Evolutionary conservation across 768 basidiomycete species (phyloP).

Genomic region (Amanita subjunquillea): DNA sequence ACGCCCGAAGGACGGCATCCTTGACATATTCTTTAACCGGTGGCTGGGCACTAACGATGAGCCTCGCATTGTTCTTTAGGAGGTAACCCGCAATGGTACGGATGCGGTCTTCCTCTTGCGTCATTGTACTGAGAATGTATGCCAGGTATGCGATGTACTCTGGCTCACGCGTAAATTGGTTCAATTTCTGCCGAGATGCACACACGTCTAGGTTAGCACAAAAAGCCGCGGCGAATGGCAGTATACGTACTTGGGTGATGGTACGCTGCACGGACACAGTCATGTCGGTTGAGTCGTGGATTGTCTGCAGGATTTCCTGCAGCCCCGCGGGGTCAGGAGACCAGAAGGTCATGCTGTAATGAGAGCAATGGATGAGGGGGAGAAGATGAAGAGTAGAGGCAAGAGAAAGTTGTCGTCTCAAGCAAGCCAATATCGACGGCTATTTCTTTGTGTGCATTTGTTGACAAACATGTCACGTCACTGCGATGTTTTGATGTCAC

Average conservation of each 20-base stretch:
- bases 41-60: slow-evolving; percentile 57
- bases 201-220: slow-evolving; percentile 12
- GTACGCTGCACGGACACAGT: slow-evolving; percentile 65
- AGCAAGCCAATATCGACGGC: slow-evolving; percentile 18
- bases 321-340: slow-evolving; percentile 76
- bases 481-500: slow-evolving; percentile 9
- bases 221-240: slow-evolving; percentile 11
- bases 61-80: slow-evolving; percentile 89
- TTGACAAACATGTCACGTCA: slow-evolving; percentile 13
- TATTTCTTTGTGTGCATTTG: slow-evolving; percentile 19
- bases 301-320: slow-evolving; percentile 85
- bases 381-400: slow-evolving; percentile 16
- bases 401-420: slow-evolving; percentile 11
- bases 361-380: slow-evolving; percentile 22
- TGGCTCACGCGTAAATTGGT: slow-evolving; percentile 75
- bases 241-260: slow-evolving; percentile 66
- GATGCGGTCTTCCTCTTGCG: slow-evolving; percentile 84
- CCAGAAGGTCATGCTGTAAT: slow-evolving; percentile 62
- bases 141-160: slow-evolving; percentile 96
- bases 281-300: slow-evolving; percentile 82
- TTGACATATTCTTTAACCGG: slow-evolving; percentile 70
- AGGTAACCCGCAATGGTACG: slow-evolving; percentile 94
- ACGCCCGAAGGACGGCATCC: slow-evolving; percentile 66
- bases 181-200: slow-evolving; percentile 56
- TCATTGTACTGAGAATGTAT: slow-evolving; percentile 77